Base-by-base conservation (phyloP, 2,329 filamentous ascomycete species). In the Aspergillus fumigatiaffinis region DNA sequence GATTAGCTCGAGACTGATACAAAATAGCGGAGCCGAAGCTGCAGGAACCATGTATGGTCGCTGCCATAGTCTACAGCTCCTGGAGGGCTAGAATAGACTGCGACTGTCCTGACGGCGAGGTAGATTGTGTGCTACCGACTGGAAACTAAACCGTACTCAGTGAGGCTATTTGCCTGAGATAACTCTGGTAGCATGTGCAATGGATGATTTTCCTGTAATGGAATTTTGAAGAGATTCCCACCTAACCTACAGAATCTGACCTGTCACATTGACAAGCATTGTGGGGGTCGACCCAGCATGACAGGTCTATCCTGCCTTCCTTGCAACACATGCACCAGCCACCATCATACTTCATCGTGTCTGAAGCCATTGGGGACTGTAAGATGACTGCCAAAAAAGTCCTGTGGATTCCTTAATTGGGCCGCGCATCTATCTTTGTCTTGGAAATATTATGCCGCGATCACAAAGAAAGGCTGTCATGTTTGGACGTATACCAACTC, bases 201-300 rank as follows among this genome's bases (percentile, higher is more conserved):
- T 25, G 28, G 10, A 38, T 38, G 9, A 29, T 47, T 47, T 17
- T 7, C 32, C 14, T 38, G 32, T 38, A 17, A 14, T 38, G 17
- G 6, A 3, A 17, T 38, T 38, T 6, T 38, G 20, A 25, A 12
- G 44, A 20, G 21, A 47, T 47, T 26, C 23, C 21, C 10, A 47
- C 9, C 20, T 25, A 47, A 17, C 4, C 44, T 26, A 47, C 9
- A 26, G 44, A 25, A 25, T 54, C 47, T 49, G 53, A 54, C 21
- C 53, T 42, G 38, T 54, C 53, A 54, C 38, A 42, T 44, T 44
- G 21, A 21, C 35, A 29, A 28, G 38, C 53, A 41, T 50, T 17
- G 29, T 29, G 8, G 26, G 42, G 20, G 1, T 3, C n/a, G 2
- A 21, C 8, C 42, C 5, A 10, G 44, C 44, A 21, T 26, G 44